These are phyloP conservation scores for Macadamia tetraphylla DNA, from an alignment of 164 flowering plant species.

Conservation along the genomic window DNA sequence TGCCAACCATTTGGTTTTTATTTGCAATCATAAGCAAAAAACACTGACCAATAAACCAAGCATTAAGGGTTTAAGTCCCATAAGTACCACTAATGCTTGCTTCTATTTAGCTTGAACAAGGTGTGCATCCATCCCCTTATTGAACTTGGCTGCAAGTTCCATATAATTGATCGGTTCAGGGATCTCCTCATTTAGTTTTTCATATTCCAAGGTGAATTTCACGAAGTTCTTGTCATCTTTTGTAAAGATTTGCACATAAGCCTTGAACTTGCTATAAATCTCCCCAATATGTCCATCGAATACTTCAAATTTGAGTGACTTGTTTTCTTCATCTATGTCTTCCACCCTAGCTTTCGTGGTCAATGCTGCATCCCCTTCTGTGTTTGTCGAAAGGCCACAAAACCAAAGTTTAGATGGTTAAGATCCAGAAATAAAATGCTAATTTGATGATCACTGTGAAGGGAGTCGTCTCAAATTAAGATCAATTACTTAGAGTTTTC, in stretches of 20 bases:
- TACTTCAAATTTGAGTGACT: background rate
- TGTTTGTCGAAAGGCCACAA: background rate
- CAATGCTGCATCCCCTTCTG: background rate
- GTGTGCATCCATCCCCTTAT: background rate
- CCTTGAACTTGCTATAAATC: background rate
- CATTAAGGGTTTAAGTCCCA: too few species aligned
- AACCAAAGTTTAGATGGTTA: too few species aligned
- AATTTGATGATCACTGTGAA: too few species aligned
- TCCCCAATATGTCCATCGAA: background rate
- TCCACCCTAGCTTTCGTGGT: background rate
- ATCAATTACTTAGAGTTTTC: too few species aligned
- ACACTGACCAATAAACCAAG: too few species aligned
- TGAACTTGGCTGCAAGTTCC: background rate
- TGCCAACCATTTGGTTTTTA: too few species aligned
- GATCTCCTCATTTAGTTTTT: background rate
- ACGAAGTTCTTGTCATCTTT: background rate
- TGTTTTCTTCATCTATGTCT: background rate
- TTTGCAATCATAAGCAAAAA: too few species aligned
- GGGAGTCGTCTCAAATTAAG: too few species aligned
- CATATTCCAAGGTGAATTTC: background rate
- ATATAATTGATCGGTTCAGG: background rate
- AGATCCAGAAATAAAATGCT: too few species aligned
- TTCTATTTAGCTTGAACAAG: too few species aligned
- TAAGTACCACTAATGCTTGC: too few species aligned
- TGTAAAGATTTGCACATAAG: background rate